These are phyloP conservation scores for Metschnikowia proteae DNA, from an alignment of 805 yeast species.

Conservation along the genomic window DNA sequence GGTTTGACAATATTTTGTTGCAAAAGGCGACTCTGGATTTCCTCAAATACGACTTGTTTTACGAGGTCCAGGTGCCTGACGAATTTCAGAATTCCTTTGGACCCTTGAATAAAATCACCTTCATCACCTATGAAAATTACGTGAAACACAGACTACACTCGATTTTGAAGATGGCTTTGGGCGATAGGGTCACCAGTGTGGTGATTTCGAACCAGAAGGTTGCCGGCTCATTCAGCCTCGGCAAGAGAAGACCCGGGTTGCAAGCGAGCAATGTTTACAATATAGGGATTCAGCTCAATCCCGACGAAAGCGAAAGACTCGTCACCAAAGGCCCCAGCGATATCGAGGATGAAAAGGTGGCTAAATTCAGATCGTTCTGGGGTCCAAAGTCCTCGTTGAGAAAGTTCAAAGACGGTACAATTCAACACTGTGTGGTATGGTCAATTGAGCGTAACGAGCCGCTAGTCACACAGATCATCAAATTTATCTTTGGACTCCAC, in stretches of 20 bases:
- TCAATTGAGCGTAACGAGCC: conserved; percentile 51
- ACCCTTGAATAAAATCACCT: conserved; percentile 68
- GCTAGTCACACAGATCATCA: conserved; percentile 59
- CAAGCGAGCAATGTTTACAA: conserved; percentile 29
- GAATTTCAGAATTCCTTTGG: conserved; percentile 49
- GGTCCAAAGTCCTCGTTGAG: conserved; percentile 80
- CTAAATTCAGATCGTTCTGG: conserved; percentile 81
- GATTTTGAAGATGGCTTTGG: conserved; percentile 55
- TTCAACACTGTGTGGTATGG: conserved; percentile 92
- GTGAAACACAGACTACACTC: conserved; percentile 58
- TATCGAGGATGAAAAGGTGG: conserved; percentile 49
- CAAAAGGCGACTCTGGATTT: conserved; percentile 50
- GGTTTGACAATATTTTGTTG: conserved; percentile 76
- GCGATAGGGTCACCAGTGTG: conserved; percentile 42
- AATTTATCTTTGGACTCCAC: conserved; percentile 62
- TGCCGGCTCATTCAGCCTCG: conserved; percentile 33
- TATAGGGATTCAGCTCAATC: conserved; percentile 66
- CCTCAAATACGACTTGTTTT: conserved; percentile 62
- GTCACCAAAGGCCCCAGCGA: conserved; percentile 81
- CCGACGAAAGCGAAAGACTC: conserved; percentile 71
- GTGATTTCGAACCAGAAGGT: conserved; percentile 28
- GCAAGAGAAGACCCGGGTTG: conserved; percentile 51
- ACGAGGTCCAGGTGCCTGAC: conserved; percentile 49
- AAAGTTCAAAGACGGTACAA: conserved; percentile 88
- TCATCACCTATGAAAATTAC: conserved; percentile 64